Conservation (phyloP, 805 yeast genomes). For the Lipomyces anomalus region DNA sequence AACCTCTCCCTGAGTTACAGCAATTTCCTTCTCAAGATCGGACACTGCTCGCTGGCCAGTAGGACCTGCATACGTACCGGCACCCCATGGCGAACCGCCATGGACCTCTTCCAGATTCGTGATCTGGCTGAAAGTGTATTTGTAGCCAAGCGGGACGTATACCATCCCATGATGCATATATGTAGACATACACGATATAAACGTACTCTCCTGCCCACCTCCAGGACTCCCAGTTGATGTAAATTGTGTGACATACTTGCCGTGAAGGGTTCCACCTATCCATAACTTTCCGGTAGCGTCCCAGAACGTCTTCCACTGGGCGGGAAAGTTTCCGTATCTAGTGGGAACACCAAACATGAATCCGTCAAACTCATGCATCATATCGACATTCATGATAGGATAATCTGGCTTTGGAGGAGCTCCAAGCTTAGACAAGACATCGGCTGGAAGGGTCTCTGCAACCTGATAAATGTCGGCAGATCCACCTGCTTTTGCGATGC, state of each 20-base stretch:
- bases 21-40: conserved; percentile 58
- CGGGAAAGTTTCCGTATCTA: conserved; percentile 68
- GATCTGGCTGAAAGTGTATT: conserved; percentile 48
- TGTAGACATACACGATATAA: conserved; percentile 50
- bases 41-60: conserved; percentile 71
- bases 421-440: conserved; percentile 53
- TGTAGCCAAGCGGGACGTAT: conserved; percentile 73
- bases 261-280: conserved; percentile 57
- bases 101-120: conserved; percentile 60
- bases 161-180: conserved; percentile 73
- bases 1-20: conserved; percentile 58
- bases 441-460: conserved; percentile 67
- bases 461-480: conserved; percentile 69
- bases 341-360: conserved; percentile 77
- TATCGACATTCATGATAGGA: conserved; percentile 55
- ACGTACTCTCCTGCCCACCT: conserved; percentile 77
- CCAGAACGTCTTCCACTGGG: conserved; percentile 73
- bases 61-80: conserved; percentile 69
- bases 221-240: conserved; percentile 67
- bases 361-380: conserved; percentile 60
- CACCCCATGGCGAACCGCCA: conserved; percentile 85
- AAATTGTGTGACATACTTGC: conserved; percentile 70
- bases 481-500: conserved; percentile 66
- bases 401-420: conserved; percentile 48
- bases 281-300: conserved; percentile 78